A percentile compares a stretch with the other conserved stretches of the same genome.
Evolutionary conservation across 176 grass and related monocot species (phyloP).

Genomic region (Zea luxurians): DNA sequence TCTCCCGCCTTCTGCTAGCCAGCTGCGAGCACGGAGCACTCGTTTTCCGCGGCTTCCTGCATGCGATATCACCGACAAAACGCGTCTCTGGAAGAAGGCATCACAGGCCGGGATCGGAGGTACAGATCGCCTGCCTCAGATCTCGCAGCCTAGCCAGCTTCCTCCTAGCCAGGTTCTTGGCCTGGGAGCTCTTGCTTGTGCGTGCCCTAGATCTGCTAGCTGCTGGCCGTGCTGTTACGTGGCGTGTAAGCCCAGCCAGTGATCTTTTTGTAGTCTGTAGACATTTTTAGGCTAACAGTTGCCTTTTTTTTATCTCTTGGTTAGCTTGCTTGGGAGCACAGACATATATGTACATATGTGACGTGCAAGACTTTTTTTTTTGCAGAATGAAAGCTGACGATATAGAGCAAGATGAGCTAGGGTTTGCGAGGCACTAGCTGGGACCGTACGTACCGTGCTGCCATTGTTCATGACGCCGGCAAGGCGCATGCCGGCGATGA

Average conservation of each 20-base stretch:
- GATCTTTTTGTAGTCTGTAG: background rate
- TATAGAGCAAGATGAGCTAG: conserved; percentile 39
- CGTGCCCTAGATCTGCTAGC: conserved; percentile 56
- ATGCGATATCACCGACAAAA: conserved; percentile 35
- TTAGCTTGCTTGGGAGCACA: background rate
- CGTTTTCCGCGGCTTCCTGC: background rate
- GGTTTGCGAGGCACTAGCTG: conserved; percentile 35
- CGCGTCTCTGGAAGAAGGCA: background rate
- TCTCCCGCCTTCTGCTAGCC: background rate
- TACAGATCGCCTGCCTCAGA: background rate
- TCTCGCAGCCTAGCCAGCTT: background rate
- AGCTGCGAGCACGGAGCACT: background rate
- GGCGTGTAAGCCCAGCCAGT: conserved; percentile 27
- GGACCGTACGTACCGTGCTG: background rate
- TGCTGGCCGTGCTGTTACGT: background rate
- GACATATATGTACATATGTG: background rate
- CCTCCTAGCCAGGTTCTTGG: background rate
- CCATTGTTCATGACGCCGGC: conserved; percentile 62
- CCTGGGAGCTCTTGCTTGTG: conserved; percentile 9
- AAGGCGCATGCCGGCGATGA: conserved; percentile 68
- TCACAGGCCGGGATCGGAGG: conserved; percentile 27
- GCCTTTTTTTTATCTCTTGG: background rate
- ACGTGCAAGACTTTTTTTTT: background rate
- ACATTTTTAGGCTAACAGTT: background rate
- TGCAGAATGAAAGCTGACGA: conserved; percentile 15